Conservation (phyloP, 2,329 filamentous ascomycete genomes). For the Exserohilum rostratum region DNA sequence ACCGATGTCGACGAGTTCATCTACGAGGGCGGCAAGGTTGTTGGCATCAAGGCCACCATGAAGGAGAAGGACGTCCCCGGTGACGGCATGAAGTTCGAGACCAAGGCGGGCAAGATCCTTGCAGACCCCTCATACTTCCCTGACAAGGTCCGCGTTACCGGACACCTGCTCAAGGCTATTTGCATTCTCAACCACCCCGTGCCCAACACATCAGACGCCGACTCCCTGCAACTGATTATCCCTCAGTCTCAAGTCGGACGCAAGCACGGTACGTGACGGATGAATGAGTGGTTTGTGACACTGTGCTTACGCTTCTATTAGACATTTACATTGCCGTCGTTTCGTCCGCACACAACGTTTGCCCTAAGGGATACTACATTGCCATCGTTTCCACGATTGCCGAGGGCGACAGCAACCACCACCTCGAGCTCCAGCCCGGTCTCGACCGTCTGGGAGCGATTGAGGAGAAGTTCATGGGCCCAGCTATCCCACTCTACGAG, state of each 20-base stretch:
- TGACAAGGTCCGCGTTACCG: slow-evolving; percentile 82
- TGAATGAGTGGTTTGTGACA: background rate
- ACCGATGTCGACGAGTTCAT: slow-evolving; percentile 88
- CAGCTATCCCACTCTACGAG: slow-evolving; percentile 92
- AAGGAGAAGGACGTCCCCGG: slow-evolving; percentile 77
- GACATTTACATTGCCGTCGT: slow-evolving; percentile 98
- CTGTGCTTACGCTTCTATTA: slow-evolving; percentile 46
- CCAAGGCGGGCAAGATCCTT: slow-evolving; percentile 94
- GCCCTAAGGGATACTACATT: slow-evolving; percentile 98
- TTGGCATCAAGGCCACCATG: slow-evolving; percentile 98
- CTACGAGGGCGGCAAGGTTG: slow-evolving; percentile 84
- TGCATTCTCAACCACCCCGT: slow-evolving; percentile 97
- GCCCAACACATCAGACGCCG: slow-evolving; percentile 83
- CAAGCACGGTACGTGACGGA: slow-evolving; percentile 76
- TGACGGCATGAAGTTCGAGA: slow-evolving; percentile 86
- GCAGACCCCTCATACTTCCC: slow-evolving; percentile 98
- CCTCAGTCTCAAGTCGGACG: slow-evolving; percentile 96
- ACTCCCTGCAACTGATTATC: slow-evolving; percentile 95
- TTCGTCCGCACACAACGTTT: slow-evolving; percentile 95
- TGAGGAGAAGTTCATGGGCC: slow-evolving; percentile 95
- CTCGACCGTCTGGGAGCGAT: slow-evolving; percentile 91
- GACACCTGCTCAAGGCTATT: slow-evolving; percentile 93
- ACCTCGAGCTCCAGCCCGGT: slow-evolving; percentile 90
- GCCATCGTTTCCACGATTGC: slow-evolving; percentile 98
- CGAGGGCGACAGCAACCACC: slow-evolving; percentile 89